Percentiles rank a stretch among this genome's conserved stretches.
These are phyloP conservation scores for Tylopilus vinaceipallidus DNA, from an alignment of 768 basidiomycete species.

Conservation along the genomic window DNA sequence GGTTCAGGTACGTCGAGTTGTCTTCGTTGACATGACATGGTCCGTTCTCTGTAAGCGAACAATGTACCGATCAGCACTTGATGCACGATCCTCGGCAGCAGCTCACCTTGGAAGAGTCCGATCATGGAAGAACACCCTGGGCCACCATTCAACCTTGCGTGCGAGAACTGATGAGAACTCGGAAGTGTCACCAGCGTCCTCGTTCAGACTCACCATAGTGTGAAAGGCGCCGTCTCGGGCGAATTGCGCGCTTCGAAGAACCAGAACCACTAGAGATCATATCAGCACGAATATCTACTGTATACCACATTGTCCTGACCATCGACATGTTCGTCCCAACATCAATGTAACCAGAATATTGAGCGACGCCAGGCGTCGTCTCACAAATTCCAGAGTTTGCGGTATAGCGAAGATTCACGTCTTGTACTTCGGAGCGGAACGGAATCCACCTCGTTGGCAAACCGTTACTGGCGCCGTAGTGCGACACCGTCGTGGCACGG, in stretches of 20 bases:
- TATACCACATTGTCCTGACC: constrained; percentile 33
- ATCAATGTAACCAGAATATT: constrained; percentile 62
- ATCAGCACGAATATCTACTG: not conserved
- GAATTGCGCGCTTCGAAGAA: constrained; percentile 64
- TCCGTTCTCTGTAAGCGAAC: constrained; percentile 48
- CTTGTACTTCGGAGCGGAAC: constrained; percentile 20
- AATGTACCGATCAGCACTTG: not conserved
- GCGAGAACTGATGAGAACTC: not conserved
- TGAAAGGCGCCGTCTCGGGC: constrained; percentile 63
- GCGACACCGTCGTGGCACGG: not conserved
- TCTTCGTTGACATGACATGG: constrained; percentile 61
- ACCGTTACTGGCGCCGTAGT: no score
- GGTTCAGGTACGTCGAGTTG: constrained; percentile 52
- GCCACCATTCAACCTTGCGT: constrained; percentile 49
- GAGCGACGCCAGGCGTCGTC: constrained; percentile 57
- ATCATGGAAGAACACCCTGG: constrained; percentile 66
- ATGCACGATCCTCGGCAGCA: constrained; percentile 47
- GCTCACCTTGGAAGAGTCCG: constrained; percentile 58
- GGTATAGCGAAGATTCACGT: constrained; percentile 44
- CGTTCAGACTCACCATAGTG: constrained; percentile 54
- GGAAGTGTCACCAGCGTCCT: no score
- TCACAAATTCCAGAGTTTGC: constrained; percentile 63
- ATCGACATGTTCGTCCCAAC: constrained; percentile 57
- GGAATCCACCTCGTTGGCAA: not conserved
- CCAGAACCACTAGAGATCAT: constrained; percentile 60